Base-by-base conservation (phyloP, 2,329 filamentous ascomycete species). In the Aspergillus melleus region DNA sequence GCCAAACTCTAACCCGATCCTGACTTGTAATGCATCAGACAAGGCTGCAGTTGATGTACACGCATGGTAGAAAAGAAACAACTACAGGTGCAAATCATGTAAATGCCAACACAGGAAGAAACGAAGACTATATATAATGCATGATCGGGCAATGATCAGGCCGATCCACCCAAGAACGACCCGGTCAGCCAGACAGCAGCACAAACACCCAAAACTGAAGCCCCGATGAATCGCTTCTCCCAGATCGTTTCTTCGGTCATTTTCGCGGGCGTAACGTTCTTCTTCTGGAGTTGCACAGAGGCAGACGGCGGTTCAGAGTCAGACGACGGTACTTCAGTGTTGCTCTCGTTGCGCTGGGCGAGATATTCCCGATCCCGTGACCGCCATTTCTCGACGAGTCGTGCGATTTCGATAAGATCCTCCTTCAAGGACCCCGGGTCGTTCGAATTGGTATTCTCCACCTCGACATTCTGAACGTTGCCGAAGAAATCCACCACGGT, bases 401-500 rank as follows among this genome's bases (percentile, higher is more conserved):
- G 78, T 49, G 82, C 90, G 52, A 97, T 83, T n/a, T 88, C 86
- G 36, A 90, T 78, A 61, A 97, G 77, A 68, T 97, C 92, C 66
- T 93, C 88, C 62, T 80, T 79, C 76, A 85, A 80, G 22, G 71
- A 77, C 57, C 71, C 74, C 16, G 69, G 72, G 53, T 88, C 87
- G 50, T 87, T 83, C 42, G 71, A 64, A 54, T 84, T 82, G 49
- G 81, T 80, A 26, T 83, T 83, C 66, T 95, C 91, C 3, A 98
- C 87, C 77, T 98, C 95, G 3, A 99, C 93, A 67, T 94, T 96
- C 75, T 99, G 95, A 14, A 98, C 92, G 73, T 98, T 99, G 24
- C 95, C 95, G 65, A 99, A 98, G 78, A 99, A 99, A 74, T 99
- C 95, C 69, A 96, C 96, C 46, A 99, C 87, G 30, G 95, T 83